Base-by-base conservation (phyloP, 768 basidiomycete species). In the Austroboletus eburneus region DNA sequence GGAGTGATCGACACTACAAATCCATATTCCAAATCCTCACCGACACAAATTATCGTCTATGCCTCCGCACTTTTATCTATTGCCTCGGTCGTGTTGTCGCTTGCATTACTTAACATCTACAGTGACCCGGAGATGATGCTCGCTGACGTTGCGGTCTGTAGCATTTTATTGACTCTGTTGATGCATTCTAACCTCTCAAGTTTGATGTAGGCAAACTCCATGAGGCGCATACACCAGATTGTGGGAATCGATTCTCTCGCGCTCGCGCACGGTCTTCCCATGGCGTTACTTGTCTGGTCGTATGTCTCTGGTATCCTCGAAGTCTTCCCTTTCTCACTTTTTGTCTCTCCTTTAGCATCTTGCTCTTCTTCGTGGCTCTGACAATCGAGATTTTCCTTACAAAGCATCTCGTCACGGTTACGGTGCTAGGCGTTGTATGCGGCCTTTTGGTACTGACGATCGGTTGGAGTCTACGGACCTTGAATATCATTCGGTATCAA, bases 221-320 rank as follows among this genome's bases (percentile, higher is more conserved):
- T 57, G 45, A 24, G 25, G 38, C 39, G 29, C 1, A 33, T 56
- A 18, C 40, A 34, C 17, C 42, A 45, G 18, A 29, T 5, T 29
- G 35, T 33, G 9, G 55, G 50, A 3, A 45, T 56, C 37, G 24
- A 40, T 1, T 36, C 43, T 5, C 39, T 56, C 32, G 46, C 55
- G 4, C 53, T 57, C 22, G 51, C 46, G 9, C 55, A 56, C 22
- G 43, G 55, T 32, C 51, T 57, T 9, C 56, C 55, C 0, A 34
- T 45, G 4, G 50, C 55, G 6, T 43, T 35, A 5, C 46, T 54
- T 18, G 23, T 48, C 29, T 57, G 55, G 50, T 54, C 56, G 55
- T 57, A 43, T 9, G 50, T 53, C 34, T 17, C 16, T 35, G 34
- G 12, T 35, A 18, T 18, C 4, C 29, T 29, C 29, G 29, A 29